A percentile compares a stretch with the other conserved stretches of the same genome.
These are phyloP conservation scores for Fragilaria radians DNA, from an alignment of 108 stramenopile genomes.

Conservation along the genomic window DNA sequence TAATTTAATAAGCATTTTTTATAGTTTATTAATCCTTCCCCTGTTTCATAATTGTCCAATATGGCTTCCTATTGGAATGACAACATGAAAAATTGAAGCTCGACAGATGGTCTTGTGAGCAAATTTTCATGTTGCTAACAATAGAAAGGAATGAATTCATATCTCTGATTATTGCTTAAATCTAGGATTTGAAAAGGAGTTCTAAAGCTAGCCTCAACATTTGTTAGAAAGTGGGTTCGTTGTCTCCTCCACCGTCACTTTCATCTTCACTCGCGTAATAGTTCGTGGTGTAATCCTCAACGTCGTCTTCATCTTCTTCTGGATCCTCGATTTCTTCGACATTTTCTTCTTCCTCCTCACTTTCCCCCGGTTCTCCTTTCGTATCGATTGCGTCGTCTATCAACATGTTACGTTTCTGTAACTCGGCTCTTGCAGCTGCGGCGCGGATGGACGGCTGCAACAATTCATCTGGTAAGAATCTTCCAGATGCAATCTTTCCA, in stretches of 20 bases:
- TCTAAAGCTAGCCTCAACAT: no score
- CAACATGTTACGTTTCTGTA: not conserved
- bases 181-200: no score
- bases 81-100: no score
- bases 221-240: conserved; percentile 64
- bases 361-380: conserved; percentile 19
- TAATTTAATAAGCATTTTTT: no score
- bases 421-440: not conserved
- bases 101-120: no score
- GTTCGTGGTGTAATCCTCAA: conserved; percentile 57
- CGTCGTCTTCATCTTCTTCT: conserved; percentile 70
- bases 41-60: no score
- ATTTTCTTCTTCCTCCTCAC: conserved; percentile 30
- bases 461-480: conserved; percentile 54
- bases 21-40: no score
- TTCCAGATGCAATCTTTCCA: conserved; percentile 28
- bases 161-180: no score
- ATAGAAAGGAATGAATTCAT: no score
- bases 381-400: conserved; percentile 6
- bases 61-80: no score
- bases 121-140: no score
- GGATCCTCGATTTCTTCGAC: conserved; percentile 31
- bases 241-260: conserved; percentile 32
- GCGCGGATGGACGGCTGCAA: conserved; percentile 10
- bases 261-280: conserved; percentile 70